Evolutionary conservation across 441 rosid species (phyloP).

Genomic region (Isatis lusitanica): DNA sequence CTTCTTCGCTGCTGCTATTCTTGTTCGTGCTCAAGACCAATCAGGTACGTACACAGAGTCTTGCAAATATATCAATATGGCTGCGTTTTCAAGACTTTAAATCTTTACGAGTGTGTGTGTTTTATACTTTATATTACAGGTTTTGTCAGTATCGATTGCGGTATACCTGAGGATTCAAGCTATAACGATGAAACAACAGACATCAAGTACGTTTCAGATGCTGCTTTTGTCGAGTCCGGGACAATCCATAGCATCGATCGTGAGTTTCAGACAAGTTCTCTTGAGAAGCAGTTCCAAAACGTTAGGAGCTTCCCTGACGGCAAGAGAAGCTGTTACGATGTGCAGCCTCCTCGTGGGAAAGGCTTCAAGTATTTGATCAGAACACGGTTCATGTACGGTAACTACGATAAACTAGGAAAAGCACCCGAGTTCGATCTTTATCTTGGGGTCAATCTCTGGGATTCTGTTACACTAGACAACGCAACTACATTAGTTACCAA

Average conservation of each 20-base stretch:
- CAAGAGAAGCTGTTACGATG: constrained; percentile 46
- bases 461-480: constrained; percentile 19
- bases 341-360: constrained; percentile 30
- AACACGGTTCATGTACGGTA: constrained; percentile 51
- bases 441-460: constrained; percentile 47
- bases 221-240: constrained; percentile 30
- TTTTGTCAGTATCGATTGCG: constrained; percentile 30
- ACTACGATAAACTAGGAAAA: constrained; percentile 37
- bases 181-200: constrained; percentile 24
- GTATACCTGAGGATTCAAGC: constrained; percentile 11
- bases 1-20: constrained; percentile 2
- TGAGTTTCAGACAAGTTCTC: constrained; percentile 5
- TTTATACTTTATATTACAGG: not conserved
- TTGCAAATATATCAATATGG: not conserved
- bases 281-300: constrained; percentile 23
- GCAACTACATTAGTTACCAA: constrained; percentile 5
- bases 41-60: constrained; percentile 34
- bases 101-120: not conserved
- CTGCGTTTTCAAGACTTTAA: not conserved
- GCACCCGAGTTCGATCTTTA: constrained; percentile 41
- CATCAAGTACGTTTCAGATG: constrained; percentile 27
- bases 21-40: constrained; percentile 35
- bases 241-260: constrained; percentile 23
- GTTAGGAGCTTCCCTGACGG: constrained; percentile 49
- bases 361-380: constrained; percentile 42